phyloP scores from a whole-genome alignment of 305 asterid species.

The Solanum hybrid region DNA sequence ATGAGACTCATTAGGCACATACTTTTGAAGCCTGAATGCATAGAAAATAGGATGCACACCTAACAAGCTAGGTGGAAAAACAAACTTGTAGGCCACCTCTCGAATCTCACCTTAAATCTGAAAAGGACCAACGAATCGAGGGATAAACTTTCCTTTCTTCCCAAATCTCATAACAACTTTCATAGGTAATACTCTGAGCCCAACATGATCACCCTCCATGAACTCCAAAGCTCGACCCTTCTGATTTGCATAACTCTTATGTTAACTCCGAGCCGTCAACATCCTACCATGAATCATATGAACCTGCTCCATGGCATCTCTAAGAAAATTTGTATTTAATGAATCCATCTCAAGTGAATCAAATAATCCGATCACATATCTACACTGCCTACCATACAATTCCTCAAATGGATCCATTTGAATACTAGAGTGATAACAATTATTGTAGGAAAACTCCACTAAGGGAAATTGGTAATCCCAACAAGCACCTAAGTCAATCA shows the following conservation, averaged over 20 bases:
- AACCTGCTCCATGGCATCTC: neutral
- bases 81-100: neutral
- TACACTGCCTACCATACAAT: no score
- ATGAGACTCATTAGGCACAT: neutral
- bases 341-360: neutral
- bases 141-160: no score
- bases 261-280: neutral
- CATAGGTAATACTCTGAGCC: neutral
- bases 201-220: neutral
- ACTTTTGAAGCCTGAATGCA: neutral
- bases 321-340: neutral
- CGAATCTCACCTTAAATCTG: neutral
- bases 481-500: no score
- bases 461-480: no score
- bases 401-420: no score
- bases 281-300: neutral
- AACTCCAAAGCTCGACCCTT: neutral
- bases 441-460: no score
- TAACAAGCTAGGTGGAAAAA: neutral
- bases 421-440: no score
- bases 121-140: neutral
- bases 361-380: no score
- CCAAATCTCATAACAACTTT: neutral
- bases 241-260: neutral
- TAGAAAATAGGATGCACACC: neutral